These are phyloP conservation scores for Vitellaria paradoxa DNA, from an alignment of 179 eudicot genomes.

Conservation along the genomic window DNA sequence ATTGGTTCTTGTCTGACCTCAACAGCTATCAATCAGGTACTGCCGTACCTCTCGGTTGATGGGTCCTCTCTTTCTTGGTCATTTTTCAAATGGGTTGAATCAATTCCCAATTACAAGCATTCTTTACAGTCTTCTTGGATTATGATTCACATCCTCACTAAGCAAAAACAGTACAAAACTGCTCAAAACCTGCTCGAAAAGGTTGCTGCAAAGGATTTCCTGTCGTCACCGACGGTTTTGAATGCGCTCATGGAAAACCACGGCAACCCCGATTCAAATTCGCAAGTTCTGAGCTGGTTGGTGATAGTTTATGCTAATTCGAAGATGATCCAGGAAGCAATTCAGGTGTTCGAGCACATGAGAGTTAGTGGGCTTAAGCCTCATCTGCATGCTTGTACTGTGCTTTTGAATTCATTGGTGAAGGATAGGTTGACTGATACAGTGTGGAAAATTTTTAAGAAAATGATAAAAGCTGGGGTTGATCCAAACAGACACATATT, in stretches of 20 bases:
- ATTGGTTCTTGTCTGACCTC: constrained; percentile 56
- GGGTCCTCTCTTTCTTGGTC: constrained; percentile 47
- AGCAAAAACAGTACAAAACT: constrained; percentile 44
- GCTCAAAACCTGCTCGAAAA: constrained; percentile 72
- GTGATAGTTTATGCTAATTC: constrained; percentile 64
- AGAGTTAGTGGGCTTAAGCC: constrained; percentile 52
- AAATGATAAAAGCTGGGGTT: constrained; percentile 77
- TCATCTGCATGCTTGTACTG: constrained; percentile 82
- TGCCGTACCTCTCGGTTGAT: constrained; percentile 34
- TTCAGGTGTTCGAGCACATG: constrained; percentile 85
- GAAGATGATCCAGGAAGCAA: constrained; percentile 69
- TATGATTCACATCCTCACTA: constrained; percentile 64
- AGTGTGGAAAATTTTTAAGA: constrained; percentile 81
- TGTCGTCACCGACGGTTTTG: constrained; percentile 72
- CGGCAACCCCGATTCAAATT: constrained; percentile 43
- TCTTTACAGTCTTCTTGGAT: constrained; percentile 67
- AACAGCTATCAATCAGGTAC: constrained; percentile 37
- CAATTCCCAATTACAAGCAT: constrained; percentile 64
- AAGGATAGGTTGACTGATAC: constrained; percentile 53
- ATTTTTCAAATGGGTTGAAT: constrained; percentile 75
- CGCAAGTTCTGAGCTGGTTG: constrained; percentile 91
- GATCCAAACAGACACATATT: constrained; percentile 68
- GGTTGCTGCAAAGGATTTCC: constrained; percentile 53
- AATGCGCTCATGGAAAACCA: constrained; percentile 40
- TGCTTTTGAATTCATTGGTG: constrained; percentile 66